Percentiles rank a stretch among this genome's conserved stretches.
These are phyloP conservation scores for Theileria parva DNA, from an alignment of 169 alveolate species.

Conservation along the genomic window DNA sequence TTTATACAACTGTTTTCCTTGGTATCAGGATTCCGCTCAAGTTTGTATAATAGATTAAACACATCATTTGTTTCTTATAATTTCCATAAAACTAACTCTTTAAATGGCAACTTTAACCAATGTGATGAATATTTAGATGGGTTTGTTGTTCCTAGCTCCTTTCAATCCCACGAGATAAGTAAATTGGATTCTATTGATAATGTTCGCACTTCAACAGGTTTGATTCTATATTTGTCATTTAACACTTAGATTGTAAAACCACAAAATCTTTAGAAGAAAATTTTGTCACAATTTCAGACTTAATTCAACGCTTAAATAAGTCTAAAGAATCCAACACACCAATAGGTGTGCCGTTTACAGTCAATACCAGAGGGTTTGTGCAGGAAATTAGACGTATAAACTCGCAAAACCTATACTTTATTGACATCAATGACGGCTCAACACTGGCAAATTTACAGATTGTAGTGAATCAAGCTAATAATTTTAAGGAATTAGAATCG, in stretches of 20 bases:
- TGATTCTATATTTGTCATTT: neutral
- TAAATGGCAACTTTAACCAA: too few species aligned
- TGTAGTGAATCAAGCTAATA: constrained; percentile 70
- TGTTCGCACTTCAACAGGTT: too few species aligned
- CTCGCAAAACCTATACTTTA: constrained; percentile 77
- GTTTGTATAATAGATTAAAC: too few species aligned
- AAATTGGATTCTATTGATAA: too few species aligned
- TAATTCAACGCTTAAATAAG: neutral
- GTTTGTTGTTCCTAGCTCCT: too few species aligned
- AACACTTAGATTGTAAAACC: neutral
- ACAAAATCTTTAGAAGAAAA: neutral
- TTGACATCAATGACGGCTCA: constrained; percentile 89
- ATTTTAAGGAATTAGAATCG: constrained; percentile 67
- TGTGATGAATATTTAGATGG: too few species aligned
- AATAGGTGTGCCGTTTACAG: neutral
- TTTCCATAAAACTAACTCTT: too few species aligned
- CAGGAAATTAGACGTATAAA: constrained; percentile 75
- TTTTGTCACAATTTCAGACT: neutral
- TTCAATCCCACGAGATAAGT: too few species aligned
- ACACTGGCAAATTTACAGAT: constrained; percentile 78
- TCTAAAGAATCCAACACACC: neutral
- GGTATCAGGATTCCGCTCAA: too few species aligned
- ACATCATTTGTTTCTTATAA: too few species aligned
- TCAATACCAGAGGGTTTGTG: constrained; percentile 64
- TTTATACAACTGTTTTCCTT: too few species aligned